Conservation (phyloP, 108 stramenopile species). For the Thalassiosira profunda region DNA sequence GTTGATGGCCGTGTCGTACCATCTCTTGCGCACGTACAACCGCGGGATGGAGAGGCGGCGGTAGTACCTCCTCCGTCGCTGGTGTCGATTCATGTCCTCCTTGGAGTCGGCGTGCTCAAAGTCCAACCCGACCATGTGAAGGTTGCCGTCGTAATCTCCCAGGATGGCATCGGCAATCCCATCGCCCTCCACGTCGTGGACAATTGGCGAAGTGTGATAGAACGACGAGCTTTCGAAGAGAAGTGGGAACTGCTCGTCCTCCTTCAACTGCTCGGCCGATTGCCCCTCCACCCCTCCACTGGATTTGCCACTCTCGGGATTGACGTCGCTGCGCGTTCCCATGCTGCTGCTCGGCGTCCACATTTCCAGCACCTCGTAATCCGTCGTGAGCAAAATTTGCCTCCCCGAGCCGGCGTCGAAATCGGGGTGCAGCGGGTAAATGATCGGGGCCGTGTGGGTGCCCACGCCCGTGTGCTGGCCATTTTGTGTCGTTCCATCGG, state of each 20-base stretch:
- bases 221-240: conserved; percentile 81
- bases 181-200: conserved; percentile 78
- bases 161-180: conserved; percentile 77
- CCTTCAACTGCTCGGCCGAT: conserved; percentile 65
- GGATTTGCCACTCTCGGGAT: neutral
- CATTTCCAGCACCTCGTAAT: conserved; percentile 84
- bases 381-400: conserved; percentile 73
- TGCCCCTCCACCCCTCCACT: conserved; percentile 6
- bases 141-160: conserved; percentile 80
- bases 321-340: conserved; percentile 18
- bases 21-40: conserved; percentile 67
- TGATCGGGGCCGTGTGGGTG: conserved; percentile 60
- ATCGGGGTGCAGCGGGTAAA: conserved; percentile 77
- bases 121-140: conserved; percentile 72
- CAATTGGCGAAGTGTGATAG: conserved; percentile 63
- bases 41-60: conserved; percentile 67
- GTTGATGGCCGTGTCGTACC: conserved; percentile 70
- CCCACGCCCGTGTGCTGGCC: neutral
- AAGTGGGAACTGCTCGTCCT: conserved; percentile 77
- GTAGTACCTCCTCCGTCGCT: conserved; percentile 55
- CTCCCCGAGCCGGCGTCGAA: conserved; percentile 70
- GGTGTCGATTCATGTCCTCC: neutral
- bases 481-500: neutral
- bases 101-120: conserved; percentile 4
- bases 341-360: conserved; percentile 61